Evolutionary conservation across 169 alveolate species (phyloP), one percentile per base, ranked within the genome.

Genomic region (Cryptosporidium felis): DNA sequence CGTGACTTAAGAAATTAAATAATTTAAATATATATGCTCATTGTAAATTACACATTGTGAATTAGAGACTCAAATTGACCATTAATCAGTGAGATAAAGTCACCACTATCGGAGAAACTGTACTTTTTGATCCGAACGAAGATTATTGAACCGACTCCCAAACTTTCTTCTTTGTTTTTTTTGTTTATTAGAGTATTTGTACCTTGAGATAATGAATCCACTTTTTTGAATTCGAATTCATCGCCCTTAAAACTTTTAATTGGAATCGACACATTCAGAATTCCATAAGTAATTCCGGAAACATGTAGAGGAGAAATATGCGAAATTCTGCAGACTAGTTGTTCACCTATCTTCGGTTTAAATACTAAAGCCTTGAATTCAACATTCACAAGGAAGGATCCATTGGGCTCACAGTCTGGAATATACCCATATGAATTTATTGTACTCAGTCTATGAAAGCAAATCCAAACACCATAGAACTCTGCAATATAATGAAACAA

Each of bases 401-500:
- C 85, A 34, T 42, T 74, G 12, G 85, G 85, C n/a, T 74, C 85
- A 5, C 44, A 53, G 18, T 74, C 85, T 30, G 85, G 85, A 0
- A 74, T 53, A 56, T 74, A 74, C 1, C 85, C 85, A 36, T 53
- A 36, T 53, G 46, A 53, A n/a, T 38, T 74, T 6, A 16, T 34
- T 3, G 67, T 40, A 38, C 67, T 56, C n/a, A 74, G 26, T 74
- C 56, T 74, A 34, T 74, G 85, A 74, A 74, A 74, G 46, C 74
- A 74, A 9, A 74, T 26, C 85, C 85, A 74, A 74, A 74, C 58
- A 26, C 85, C 85, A 36, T 74, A 49, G 26, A 51, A 74, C 30
- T 74, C 85, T 10, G 85, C 85, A 18, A 74, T 74, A 74, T 74
- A 74, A 34, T 74, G 85, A 74, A 74, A 74, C 30, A 74, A 38